Conservation (phyloP, 495 filamentous ascomycete genomes). For the Neurospora tetrasperma region DNA sequence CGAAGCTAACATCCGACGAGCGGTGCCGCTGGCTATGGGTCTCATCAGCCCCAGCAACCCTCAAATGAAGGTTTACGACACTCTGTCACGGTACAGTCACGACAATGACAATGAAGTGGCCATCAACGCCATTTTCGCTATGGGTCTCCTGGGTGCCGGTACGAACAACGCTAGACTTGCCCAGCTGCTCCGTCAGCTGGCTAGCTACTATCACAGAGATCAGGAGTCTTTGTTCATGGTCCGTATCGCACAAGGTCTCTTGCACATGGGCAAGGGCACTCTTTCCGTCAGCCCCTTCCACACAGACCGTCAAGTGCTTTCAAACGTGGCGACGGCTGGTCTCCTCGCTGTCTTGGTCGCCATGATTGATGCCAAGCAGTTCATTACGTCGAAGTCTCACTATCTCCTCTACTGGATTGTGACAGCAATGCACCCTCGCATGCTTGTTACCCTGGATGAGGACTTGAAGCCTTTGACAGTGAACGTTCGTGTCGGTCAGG, state of each 20-base stretch:
- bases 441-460: slow-evolving; percentile 93
- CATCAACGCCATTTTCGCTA: slow-evolving; percentile 97
- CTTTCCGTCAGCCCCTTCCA: slow-evolving; percentile 95
- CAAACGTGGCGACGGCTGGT: slow-evolving; percentile 80
- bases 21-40: slow-evolving; percentile 95
- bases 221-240: slow-evolving; percentile 97
- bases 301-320: slow-evolving; percentile 91
- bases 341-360: slow-evolving; percentile 82
- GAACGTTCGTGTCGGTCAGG: slow-evolving; percentile 94
- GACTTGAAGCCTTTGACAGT: slow-evolving; percentile 86
- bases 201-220: slow-evolving; percentile 95
- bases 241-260: slow-evolving; percentile 89
- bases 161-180: slow-evolving; percentile 97
- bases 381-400: slow-evolving; percentile 80
- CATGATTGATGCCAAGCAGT: slow-evolving; percentile 90
- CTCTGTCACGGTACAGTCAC: slow-evolving; percentile 94
- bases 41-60: slow-evolving; percentile 94
- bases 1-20: slow-evolving; percentile 90
- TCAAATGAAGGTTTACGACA: slow-evolving; percentile 99
- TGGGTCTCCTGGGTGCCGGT: slow-evolving; percentile 93
- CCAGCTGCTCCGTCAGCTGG: slow-evolving; percentile 86
- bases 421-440: slow-evolving; percentile 93
- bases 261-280: slow-evolving; percentile 99
- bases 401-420: slow-evolving; percentile 97
- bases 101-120: slow-evolving; percentile 99